phyloP scores from a whole-genome alignment of 352 stramenopile species.

The Plasmopara muralis region DNA sequence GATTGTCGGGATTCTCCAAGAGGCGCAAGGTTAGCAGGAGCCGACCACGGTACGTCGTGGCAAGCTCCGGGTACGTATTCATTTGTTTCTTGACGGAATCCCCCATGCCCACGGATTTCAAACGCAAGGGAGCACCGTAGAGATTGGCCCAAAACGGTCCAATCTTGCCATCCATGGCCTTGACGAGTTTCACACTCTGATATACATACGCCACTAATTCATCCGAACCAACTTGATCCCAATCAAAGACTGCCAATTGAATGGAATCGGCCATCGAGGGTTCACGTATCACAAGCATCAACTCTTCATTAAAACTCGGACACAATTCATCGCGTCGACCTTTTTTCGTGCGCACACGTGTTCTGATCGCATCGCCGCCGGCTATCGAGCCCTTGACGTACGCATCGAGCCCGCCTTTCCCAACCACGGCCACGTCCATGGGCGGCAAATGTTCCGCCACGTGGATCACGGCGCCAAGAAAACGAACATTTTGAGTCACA shows the following conservation, averaged over 20 bases:
- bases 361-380: conserved; percentile 53
- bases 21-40: conserved; percentile 74
- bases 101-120: conserved; percentile 51
- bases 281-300: conserved; percentile 71
- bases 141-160: conserved; percentile 69
- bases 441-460: conserved; percentile 62
- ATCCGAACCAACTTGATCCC: conserved; percentile 67
- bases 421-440: conserved; percentile 65
- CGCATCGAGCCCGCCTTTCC: conserved; percentile 58
- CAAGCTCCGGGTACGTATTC: conserved; percentile 79
- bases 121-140: conserved; percentile 59
- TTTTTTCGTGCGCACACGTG: conserved; percentile 72
- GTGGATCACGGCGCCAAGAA: conserved; percentile 60
- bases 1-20: conserved; percentile 55
- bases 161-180: conserved; percentile 49
- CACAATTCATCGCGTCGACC: conserved; percentile 57
- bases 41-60: conserved; percentile 76
- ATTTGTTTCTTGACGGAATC: conserved; percentile 74
- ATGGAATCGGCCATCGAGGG: conserved; percentile 77
- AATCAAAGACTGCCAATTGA: conserved; percentile 64
- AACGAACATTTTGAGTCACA: conserved; percentile 68
- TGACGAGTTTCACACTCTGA: conserved; percentile 67
- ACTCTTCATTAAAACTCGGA: conserved; percentile 73
- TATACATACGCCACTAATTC: conserved; percentile 69
- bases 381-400: conserved; percentile 60